Evolutionary conservation across 257 asterid species (phyloP).

Genomic region (Solanum appendiculatum): DNA sequence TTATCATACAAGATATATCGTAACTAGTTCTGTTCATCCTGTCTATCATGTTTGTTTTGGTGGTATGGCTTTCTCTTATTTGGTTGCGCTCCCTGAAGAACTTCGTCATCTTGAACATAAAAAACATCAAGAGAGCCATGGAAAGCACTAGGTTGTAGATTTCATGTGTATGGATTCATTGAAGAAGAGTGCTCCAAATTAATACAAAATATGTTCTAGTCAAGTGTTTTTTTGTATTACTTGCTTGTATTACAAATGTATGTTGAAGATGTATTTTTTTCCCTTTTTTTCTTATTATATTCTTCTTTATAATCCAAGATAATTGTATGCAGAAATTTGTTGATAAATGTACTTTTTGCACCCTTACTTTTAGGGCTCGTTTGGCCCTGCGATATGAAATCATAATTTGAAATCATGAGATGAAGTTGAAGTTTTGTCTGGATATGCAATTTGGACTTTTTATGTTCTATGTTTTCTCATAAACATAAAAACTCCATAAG

Average conservation of each 20-base stretch:
- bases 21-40: background rate
- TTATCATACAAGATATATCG: background rate
- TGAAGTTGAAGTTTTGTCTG: too few relatives aligned
- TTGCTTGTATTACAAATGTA: background rate
- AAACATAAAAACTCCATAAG: too few relatives aligned
- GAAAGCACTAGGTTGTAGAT: background rate
- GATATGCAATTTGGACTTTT: too few relatives aligned
- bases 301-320: background rate
- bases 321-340: background rate
- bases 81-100: background rate
- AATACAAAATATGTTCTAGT: background rate
- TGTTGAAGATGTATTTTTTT: background rate
- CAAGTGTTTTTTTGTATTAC: background rate
- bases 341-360: background rate
- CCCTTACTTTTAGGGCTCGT: background rate
- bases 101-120: background rate
- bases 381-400: too few relatives aligned
- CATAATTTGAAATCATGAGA: too few relatives aligned
- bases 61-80: background rate
- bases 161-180: background rate
- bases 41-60: conserved; percentile 1
- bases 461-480: too few relatives aligned
- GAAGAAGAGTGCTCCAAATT: background rate
- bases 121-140: background rate
- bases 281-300: background rate